These are phyloP conservation scores for Parathielavia appendiculata DNA, from an alignment of 495 filamentous ascomycete species.

Conservation along the genomic window DNA sequence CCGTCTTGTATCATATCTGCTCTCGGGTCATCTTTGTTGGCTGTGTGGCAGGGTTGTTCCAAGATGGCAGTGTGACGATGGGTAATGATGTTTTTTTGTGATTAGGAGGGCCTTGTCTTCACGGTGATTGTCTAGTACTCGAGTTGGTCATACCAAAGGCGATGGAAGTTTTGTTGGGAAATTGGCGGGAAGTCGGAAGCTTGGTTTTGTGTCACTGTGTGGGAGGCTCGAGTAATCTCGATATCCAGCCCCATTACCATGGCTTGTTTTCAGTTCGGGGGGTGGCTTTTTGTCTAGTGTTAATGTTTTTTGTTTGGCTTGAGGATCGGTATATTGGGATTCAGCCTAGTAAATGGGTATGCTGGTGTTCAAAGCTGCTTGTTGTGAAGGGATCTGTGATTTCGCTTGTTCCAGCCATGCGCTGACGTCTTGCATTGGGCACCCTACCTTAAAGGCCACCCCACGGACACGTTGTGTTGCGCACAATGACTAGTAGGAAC, in stretches of 20 bases:
- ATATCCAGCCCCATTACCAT: constrained; percentile 8
- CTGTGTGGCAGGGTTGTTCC: neutral
- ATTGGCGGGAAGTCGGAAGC: neutral
- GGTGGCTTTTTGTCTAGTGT: neutral
- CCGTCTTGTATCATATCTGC: constrained; percentile 9
- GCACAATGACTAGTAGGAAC: neutral
- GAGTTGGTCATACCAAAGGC: neutral
- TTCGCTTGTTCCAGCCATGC: neutral
- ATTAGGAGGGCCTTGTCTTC: neutral
- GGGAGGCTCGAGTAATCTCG: constrained; percentile 13
- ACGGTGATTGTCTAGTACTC: neutral
- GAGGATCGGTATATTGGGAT: neutral
- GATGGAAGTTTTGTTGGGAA: neutral
- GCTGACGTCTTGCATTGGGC: too few relatives aligned
- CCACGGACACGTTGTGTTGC: neutral
- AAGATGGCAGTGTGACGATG: neutral
- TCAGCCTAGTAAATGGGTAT: too few relatives aligned
- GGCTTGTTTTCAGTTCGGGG: neutral
- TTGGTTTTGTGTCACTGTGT: neutral
- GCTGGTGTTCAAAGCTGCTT: neutral
- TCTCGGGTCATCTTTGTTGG: neutral
- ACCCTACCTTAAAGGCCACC: too few relatives aligned
- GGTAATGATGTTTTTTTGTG: constrained; percentile 5
- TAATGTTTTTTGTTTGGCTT: neutral
- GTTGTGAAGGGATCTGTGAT: neutral